Evolutionary conservation across 441 rosid species (phyloP).

Genomic region (Pelargonium myrrhifolium): DNA sequence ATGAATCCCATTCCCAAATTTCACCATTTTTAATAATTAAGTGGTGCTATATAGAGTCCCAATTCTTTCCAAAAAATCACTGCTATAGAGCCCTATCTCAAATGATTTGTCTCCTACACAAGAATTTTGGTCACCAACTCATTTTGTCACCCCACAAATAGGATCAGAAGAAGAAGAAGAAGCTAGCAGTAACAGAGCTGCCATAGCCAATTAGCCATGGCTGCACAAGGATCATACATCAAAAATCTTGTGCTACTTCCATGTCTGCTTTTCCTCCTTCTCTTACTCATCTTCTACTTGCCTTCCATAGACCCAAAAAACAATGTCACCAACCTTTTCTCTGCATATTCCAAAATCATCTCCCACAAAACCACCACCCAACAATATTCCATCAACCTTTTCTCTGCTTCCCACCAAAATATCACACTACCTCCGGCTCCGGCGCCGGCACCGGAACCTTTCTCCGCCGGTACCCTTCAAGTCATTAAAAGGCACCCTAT

Average conservation of each 20-base stretch:
- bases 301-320: not conserved
- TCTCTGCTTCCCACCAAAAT: not conserved
- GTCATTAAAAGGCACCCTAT: not conserved
- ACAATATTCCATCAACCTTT: not conserved
- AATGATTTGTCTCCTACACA: not conserved
- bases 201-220: too few relatives aligned
- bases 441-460: constrained; percentile 1
- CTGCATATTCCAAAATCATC: not conserved
- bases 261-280: not conserved
- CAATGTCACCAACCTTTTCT: not conserved
- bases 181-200: too few relatives aligned
- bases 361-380: not conserved
- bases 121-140: not conserved
- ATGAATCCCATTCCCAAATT: not conserved
- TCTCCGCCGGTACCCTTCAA: not conserved
- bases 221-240: not conserved
- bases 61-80: too few relatives aligned
- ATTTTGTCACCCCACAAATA: not conserved
- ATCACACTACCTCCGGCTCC: not conserved
- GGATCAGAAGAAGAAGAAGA: too few relatives aligned
- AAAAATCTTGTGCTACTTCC: not conserved
- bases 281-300: not conserved
- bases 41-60: too few relatives aligned
- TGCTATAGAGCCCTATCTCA: too few relatives aligned
- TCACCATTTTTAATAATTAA: too few relatives aligned